Evolutionary conservation across 352 stramenopile genomes (phyloP).

Genomic region (Phytopythium kandeliae): DNA sequence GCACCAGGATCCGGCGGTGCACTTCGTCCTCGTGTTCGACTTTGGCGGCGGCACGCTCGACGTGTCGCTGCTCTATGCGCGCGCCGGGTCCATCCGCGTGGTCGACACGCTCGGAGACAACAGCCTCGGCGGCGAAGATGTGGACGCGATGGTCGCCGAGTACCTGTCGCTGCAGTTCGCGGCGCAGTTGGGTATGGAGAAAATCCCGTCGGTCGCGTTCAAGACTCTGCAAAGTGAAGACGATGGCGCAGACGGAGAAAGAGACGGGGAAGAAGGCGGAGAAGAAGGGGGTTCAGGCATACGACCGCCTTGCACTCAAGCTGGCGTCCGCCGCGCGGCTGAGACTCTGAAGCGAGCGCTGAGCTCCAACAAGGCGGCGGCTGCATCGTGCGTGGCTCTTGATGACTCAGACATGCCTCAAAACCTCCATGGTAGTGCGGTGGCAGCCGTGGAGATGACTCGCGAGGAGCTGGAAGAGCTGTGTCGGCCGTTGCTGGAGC

Average conservation of each 20-base stretch:
- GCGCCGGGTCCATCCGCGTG: constrained; percentile 94
- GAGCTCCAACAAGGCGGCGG: constrained; percentile 19
- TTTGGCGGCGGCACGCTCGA: constrained; percentile 94
- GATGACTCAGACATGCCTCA: background rate
- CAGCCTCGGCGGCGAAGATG: constrained; percentile 81
- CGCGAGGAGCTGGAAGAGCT: constrained; percentile 43
- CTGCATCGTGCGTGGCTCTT: constrained; percentile 27
- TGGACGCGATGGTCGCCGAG: constrained; percentile 88
- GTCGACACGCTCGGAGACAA: constrained; percentile 93
- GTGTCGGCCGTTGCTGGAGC: constrained; percentile 35
- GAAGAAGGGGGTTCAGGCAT: too few relatives aligned
- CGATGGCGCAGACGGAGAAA: constrained; percentile 14
- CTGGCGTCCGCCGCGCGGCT: constrained; percentile 45
- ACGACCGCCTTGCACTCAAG: constrained; percentile 48
- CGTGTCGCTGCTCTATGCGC: constrained; percentile 90
- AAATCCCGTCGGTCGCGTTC: constrained; percentile 21
- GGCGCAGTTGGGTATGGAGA: constrained; percentile 14
- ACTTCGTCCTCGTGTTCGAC: constrained; percentile 96
- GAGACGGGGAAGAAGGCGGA: too few relatives aligned
- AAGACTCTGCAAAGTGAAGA: constrained; percentile 12
- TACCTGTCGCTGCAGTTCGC: constrained; percentile 87
- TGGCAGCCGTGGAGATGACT: constrained; percentile 23
- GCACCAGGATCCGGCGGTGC: constrained; percentile 89
- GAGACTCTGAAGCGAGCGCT: constrained; percentile 53
- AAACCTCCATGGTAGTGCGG: background rate